These are phyloP conservation scores for Bonia amplexicaulis DNA, from an alignment of 176 grass and related monocot genomes.

Conservation along the genomic window DNA sequence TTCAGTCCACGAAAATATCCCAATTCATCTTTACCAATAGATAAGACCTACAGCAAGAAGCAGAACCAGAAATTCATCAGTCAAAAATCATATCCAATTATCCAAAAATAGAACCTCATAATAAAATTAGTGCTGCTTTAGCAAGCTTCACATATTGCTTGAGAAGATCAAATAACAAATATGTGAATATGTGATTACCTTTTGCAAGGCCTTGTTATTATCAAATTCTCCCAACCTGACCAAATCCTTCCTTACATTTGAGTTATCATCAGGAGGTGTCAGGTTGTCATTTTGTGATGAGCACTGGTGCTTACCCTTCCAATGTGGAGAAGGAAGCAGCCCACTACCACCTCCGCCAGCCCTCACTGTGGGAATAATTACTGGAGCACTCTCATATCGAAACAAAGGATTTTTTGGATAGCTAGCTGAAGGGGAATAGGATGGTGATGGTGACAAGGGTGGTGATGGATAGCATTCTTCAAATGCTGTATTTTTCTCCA, in stretches of 20 bases:
- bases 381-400: slow-evolving; percentile 50
- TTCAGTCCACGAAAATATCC: slow-evolving; percentile 47
- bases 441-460: slow-evolving; percentile 40
- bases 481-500: slow-evolving; percentile 36
- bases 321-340: slow-evolving; percentile 38
- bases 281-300: slow-evolving; percentile 31
- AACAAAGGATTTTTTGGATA: slow-evolving; percentile 38
- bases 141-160: slow-evolving; percentile 19
- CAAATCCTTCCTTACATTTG: slow-evolving; percentile 29
- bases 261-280: slow-evolving; percentile 22
- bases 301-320: slow-evolving; percentile 29
- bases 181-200: slow-evolving; percentile 29
- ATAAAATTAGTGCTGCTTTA: slow-evolving; percentile 5
- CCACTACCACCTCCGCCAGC: slow-evolving; percentile 4
- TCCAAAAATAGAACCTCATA: neutral
- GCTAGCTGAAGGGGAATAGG: slow-evolving; percentile 28
- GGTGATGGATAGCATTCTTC: slow-evolving; percentile 38
- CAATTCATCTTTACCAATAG: slow-evolving; percentile 52
- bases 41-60: slow-evolving; percentile 37
- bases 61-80: slow-evolving; percentile 14
- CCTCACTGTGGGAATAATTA: slow-evolving; percentile 27
- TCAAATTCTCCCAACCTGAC: slow-evolving; percentile 33
- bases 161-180: slow-evolving; percentile 17
- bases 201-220: slow-evolving; percentile 24
- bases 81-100: slow-evolving; percentile 4